Base-by-base conservation (phyloP, 116 monocot species). In the Phalaenopsis hybrid region DNA sequence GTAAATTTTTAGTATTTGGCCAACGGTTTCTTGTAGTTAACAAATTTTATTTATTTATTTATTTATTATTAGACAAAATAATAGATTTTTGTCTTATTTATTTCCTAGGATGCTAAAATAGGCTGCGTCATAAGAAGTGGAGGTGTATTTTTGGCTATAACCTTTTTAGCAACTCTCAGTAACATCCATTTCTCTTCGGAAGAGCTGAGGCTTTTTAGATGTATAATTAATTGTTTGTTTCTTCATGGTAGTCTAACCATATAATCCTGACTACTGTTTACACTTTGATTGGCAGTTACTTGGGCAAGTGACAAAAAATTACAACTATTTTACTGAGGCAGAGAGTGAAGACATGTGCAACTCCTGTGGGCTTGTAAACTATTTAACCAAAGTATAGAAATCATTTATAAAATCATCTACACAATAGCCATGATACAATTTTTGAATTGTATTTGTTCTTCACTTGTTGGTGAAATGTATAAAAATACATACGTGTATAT, bases 321-420 rank as follows among this genome's bases (percentile, higher is more conserved):
- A 97, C 57, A 81, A 68, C 41, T 93, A 79, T 83, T 93, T 97
- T 51, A 90, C 69, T 1, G 88, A 91, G 73, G 85, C 89, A 83
- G 97, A 97, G 85, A 94, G 94, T 70, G 89, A 94, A 81, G 97
- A 92, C 85, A 44, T 97, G 79, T 94, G 97, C 85, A 94, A 77
- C 81, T 88, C 89, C 8, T 97, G 97, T 81, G 97, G 97, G 52
- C 93, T 94, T 48, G 58, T 89, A 58, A 97, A 94, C 80, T 97
- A 91, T 57, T 84, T 89, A 10, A 86, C 91, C 85, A 91, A 91
- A 79, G 87, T 94, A 63, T 83, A 89, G 68, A 84, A 87, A 44
- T 82, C 94, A 5, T 97, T 97, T 83, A 97, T 97, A 81, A 94
- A 94, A 91, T 97, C 94, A 87, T 93, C 94, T 15, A 94, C 94